Evolutionary conservation across 352 stramenopile genomes (phyloP).

Genomic region (Nothophytophthora sp.): DNA sequence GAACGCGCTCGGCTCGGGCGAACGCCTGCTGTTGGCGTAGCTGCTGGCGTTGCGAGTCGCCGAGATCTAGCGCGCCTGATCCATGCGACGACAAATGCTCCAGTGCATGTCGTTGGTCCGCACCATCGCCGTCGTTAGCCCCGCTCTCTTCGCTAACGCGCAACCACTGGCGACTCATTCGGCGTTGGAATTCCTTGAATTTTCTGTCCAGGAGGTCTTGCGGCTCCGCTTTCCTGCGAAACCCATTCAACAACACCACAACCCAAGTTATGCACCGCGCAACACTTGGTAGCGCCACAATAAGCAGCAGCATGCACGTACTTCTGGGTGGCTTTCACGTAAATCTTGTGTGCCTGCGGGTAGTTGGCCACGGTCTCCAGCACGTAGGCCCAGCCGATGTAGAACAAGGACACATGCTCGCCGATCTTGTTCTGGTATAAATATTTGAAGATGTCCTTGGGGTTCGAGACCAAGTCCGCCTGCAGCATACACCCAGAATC

Average conservation of each 20-base stretch:
- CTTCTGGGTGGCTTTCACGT: slow-evolving; percentile 85
- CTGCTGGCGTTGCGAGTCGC: slow-evolving; percentile 55
- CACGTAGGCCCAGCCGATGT: slow-evolving; percentile 86
- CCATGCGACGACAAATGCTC: slow-evolving; percentile 60
- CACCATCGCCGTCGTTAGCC: slow-evolving; percentile 29
- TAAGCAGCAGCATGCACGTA: slow-evolving; percentile 31
- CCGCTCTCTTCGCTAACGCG: slow-evolving; percentile 54
- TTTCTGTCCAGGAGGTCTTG: slow-evolving; percentile 69
- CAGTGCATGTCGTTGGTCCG: slow-evolving; percentile 57
- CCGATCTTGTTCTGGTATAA: slow-evolving; percentile 89
- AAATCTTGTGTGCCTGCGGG: slow-evolving; percentile 84
- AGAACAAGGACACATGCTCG: slow-evolving; percentile 79
- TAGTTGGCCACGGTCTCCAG: slow-evolving; percentile 83
- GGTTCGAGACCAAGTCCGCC: slow-evolving; percentile 85
- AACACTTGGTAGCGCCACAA: background rate
- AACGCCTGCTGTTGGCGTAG: slow-evolving; percentile 68
- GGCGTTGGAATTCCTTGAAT: slow-evolving; percentile 83
- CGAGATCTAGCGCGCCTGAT: slow-evolving; percentile 36
- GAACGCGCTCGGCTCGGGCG: slow-evolving; percentile 51
- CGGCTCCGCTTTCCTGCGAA: slow-evolving; percentile 62
- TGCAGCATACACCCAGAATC: slow-evolving; percentile 23
- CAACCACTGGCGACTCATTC: slow-evolving; percentile 84
- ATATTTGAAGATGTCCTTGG: slow-evolving; percentile 90
- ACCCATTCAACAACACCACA: slow-evolving; percentile 5
- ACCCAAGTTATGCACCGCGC: background rate